Percentiles rank a stretch among this genome's conserved stretches.
Conservation (phyloP, 257 asterid species). For the Ocimum tenuiflorum region DNA sequence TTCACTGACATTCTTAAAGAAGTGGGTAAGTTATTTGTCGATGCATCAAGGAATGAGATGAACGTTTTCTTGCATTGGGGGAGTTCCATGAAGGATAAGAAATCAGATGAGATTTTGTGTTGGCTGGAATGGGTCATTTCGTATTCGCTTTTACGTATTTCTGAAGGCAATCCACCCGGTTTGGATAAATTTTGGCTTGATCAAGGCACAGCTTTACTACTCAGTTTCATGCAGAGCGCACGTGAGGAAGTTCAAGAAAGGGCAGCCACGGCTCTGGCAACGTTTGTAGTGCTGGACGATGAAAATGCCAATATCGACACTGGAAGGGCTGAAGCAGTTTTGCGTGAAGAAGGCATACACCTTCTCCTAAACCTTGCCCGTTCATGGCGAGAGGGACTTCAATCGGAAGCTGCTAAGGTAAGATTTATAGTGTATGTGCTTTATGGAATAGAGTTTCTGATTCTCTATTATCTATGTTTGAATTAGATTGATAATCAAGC, state of each 20-base stretch:
- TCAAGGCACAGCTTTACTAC: conserved; percentile 67
- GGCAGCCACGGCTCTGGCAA: conserved; percentile 78
- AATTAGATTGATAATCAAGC: neutral
- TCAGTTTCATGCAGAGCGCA: conserved; percentile 59
- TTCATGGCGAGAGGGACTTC: conserved; percentile 78
- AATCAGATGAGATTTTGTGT: conserved; percentile 43
- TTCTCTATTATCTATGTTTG: too few species aligned
- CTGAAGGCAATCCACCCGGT: conserved; percentile 66
- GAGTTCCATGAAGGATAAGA: conserved; percentile 35
- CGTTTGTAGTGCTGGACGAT: conserved; percentile 70
- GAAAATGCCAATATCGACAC: conserved; percentile 71
- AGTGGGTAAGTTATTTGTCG: conserved; percentile 45
- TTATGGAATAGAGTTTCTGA: neutral
- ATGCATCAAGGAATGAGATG: conserved; percentile 36
- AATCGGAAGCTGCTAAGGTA: conserved; percentile 81
- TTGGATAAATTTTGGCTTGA: conserved; percentile 70
- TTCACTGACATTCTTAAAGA: conserved; percentile 53
- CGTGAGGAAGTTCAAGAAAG: conserved; percentile 87
- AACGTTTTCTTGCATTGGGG: conserved; percentile 50
- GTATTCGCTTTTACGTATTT: conserved; percentile 67
- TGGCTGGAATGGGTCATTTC: conserved; percentile 81
- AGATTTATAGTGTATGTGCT: conserved; percentile 6
- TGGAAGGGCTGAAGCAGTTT: conserved; percentile 69
- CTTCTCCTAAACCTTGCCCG: conserved; percentile 69
- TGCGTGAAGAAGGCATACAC: conserved; percentile 59